Base-by-base conservation (phyloP, 192 early-diverging fungal genomes). In the Umbelopsis isabellina region DNA sequence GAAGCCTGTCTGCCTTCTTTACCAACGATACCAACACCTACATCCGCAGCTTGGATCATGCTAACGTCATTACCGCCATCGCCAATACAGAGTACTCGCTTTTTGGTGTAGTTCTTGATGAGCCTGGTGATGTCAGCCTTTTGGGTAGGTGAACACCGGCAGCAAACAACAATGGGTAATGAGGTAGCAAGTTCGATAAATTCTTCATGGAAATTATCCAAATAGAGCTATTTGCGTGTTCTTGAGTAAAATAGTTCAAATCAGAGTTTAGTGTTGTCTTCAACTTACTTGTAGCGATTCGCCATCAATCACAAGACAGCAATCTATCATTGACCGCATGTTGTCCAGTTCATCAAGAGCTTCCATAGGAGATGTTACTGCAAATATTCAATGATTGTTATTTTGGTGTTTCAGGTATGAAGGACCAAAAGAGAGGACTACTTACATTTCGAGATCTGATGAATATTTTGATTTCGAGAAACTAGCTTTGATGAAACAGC, bases 1-100 rank as follows among this genome's bases (percentile, higher is more conserved):
- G 92, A 93, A 1, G 97, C 97, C 82, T 97, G 95, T 80, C 86
- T 91, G 9, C 97, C 97, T 84, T 98, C 97, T 79, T 95, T 96
- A 64, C 97, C 97, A 13, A 95, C 95, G 76, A 98, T 92, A 27
- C 97, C 97, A 12, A 98, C 92, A 50, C 97, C 95, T n/a, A 98
- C 93, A 76, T 98, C 88, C 0, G 97, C 97, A 0, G 93, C 90
- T 75, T 96, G 94, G 69, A 98, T 98, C 97, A 98, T 98, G 46
- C 89, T 91, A 48, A 98, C 95, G 74, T 98, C 97, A 74, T 98
- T 98, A 50, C 95, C 97, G 48, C 97, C 97, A 77, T 98, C 97
- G 48, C 97, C 97, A 48, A 98, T 94, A 47, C 93, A 93, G 66
- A 92, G 87, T 33, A 93, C 91, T 0, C 93, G 84, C 66, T 92